phyloP scores from a whole-genome alignment of 306 rosid genomes.

The Medicago ruthenica region DNA sequence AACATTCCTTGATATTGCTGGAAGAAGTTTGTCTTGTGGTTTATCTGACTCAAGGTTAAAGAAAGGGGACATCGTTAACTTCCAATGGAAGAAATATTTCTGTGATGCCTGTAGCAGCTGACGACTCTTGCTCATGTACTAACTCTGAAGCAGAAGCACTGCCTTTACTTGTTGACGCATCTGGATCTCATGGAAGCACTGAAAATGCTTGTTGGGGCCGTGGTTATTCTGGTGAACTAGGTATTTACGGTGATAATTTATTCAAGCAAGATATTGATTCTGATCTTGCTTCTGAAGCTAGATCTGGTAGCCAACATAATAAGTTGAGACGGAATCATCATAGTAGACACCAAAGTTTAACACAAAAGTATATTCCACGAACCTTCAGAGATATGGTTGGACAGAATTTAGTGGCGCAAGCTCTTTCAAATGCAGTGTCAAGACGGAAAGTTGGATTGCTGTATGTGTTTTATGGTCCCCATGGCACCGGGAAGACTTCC shows the following conservation, averaged over 20 bases:
- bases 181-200: constrained; percentile 85
- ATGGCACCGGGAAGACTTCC: constrained; percentile 96
- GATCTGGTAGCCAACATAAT: constrained; percentile 68
- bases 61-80: constrained; percentile 60
- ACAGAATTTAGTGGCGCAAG: constrained; percentile 91
- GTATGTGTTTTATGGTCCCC: constrained; percentile 96
- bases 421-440: constrained; percentile 89
- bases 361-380: constrained; percentile 87
- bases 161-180: constrained; percentile 84
- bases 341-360: constrained; percentile 80
- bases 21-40: constrained; percentile 94
- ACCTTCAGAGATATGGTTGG: constrained; percentile 92
- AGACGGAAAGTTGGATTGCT: constrained; percentile 81
- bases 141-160: constrained; percentile 81
- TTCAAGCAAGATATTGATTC: constrained; percentile 82
- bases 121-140: constrained; percentile 67
- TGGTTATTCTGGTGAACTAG: constrained; percentile 90
- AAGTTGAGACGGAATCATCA: constrained; percentile 64
- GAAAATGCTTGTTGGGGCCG: constrained; percentile 81
- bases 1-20: constrained; percentile 90
- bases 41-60: constrained; percentile 80
- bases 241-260: constrained; percentile 80
- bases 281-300: constrained; percentile 94
- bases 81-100: constrained; percentile 68
- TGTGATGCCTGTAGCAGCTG: constrained; percentile 74